Evolutionary conservation across 306 rosid species (phyloP).

Genomic region (Quercus wislizeni): DNA sequence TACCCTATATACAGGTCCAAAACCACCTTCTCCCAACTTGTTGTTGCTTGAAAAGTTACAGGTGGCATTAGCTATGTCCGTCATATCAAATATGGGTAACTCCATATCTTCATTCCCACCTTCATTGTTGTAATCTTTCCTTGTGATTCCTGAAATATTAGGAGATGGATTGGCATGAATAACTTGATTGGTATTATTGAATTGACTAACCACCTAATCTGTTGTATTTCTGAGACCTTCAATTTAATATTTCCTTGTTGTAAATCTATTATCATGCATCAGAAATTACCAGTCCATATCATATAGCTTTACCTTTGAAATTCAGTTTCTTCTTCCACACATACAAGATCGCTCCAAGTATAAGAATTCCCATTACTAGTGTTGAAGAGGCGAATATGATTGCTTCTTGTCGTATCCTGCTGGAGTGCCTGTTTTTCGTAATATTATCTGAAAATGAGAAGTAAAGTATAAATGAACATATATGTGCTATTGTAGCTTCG

Average conservation of each 20-base stretch:
- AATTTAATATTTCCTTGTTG: background rate
- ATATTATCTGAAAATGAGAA: background rate
- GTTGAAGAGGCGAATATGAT: background rate
- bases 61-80: constrained; percentile 39
- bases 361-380: background rate
- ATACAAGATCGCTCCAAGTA: background rate
- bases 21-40: constrained; percentile 66
- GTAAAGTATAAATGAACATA: no score
- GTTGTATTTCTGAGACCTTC: background rate
- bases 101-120: constrained; percentile 34
- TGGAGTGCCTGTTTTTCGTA: background rate
- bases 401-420: background rate
- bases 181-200: background rate
- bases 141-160: background rate
- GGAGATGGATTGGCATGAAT: background rate
- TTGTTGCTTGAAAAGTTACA: constrained; percentile 38
- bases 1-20: constrained; percentile 62
- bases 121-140: background rate
- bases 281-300: background rate
- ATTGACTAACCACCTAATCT: background rate
- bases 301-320: background rate
- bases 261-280: background rate
- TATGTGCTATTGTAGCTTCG: no score
- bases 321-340: background rate
- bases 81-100: constrained; percentile 39